These are phyloP conservation scores for Pterulicium gracile DNA, from an alignment of 1,284 basidiomycete species.

Conservation along the genomic window DNA sequence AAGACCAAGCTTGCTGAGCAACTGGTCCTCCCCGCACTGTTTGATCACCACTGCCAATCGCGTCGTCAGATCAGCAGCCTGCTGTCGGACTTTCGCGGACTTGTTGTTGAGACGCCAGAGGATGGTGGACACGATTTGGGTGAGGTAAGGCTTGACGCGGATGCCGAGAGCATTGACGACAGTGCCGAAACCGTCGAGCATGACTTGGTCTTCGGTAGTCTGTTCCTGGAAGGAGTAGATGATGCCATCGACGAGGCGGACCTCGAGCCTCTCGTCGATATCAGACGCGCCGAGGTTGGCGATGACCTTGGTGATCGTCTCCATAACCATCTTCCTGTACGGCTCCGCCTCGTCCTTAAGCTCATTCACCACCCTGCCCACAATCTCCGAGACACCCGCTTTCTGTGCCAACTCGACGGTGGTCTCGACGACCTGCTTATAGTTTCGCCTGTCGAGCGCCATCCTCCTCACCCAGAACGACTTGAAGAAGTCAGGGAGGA, in stretches of 20 bases:
- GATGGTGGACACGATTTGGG: constrained; percentile 98
- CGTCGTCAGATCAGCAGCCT: constrained; percentile 94
- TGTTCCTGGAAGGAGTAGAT: constrained; percentile 99
- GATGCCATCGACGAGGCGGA: constrained; percentile 93
- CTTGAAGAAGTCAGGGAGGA: constrained; percentile 99
- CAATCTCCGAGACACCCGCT: constrained; percentile 91
- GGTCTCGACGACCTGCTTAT: constrained; percentile 95
- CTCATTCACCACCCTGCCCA: constrained; percentile 91
- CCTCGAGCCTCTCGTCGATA: constrained; percentile 92
- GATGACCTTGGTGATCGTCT: constrained; percentile 97
- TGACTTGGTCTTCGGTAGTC: constrained; percentile 96
- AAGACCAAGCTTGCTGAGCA: constrained; percentile 92
- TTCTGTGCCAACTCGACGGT: constrained; percentile 98
- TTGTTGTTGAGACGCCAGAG: constrained; percentile 99
- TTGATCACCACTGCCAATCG: constrained; percentile 96
- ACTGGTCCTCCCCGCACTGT: constrained; percentile 93
- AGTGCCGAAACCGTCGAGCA: constrained; percentile 97
- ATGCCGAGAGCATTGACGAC: constrained; percentile 95
- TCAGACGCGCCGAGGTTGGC: constrained; percentile 90
- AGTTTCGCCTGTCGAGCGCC: constrained; percentile 95
- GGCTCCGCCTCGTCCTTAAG: constrained; percentile 96
- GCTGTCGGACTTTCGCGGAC: constrained; percentile 97
- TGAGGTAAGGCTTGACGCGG: constrained; percentile 97
- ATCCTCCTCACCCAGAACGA: constrained; percentile 97
- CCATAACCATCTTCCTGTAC: constrained; percentile 99